Evolutionary conservation across 805 yeast genomes (phyloP).

Genomic region (Groenewaldozyma tartarivorans): DNA sequence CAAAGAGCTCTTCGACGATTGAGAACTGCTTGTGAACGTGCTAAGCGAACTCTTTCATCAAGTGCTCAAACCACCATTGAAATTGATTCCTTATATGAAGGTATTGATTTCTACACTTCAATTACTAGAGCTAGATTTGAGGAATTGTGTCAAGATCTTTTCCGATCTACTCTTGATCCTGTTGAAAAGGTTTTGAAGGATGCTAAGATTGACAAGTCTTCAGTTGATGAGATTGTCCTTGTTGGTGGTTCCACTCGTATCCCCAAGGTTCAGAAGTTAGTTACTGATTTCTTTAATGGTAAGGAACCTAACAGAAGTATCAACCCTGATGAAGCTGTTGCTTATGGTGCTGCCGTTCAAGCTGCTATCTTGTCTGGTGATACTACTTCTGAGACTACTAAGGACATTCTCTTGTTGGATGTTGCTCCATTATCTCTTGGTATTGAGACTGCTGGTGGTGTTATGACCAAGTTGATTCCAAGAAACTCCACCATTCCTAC

Average conservation of each 20-base stretch:
- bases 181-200: conserved; percentile 92
- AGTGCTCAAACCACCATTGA: conserved; percentile 92
- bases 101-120: conserved; percentile 93
- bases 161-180: conserved; percentile 90
- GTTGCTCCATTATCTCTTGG: conserved; percentile 96
- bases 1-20: conserved; percentile 98
- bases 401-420: conserved; percentile 87
- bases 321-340: conserved; percentile 99
- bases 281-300: conserved; percentile 93
- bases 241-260: conserved; percentile 99
- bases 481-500: conserved; percentile 98
- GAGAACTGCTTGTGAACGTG: conserved; percentile 98
- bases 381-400: conserved; percentile 91
- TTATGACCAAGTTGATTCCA: conserved; percentile 96
- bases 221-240: conserved; percentile 83
- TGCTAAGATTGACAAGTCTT: conserved; percentile 81
- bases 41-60: conserved; percentile 96
- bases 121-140: conserved; percentile 96
- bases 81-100: conserved; percentile 90
- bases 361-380: conserved; percentile 96
- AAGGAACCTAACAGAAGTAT: conserved; percentile 96
- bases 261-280: conserved; percentile 93
- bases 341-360: conserved; percentile 99
- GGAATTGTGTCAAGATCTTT: conserved; percentile 87
- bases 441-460: conserved; percentile 99